Evolutionary conservation across 2,329 filamentous ascomycete species (phyloP).

Genomic region (Sporothrix pseudoabietina): DNA sequence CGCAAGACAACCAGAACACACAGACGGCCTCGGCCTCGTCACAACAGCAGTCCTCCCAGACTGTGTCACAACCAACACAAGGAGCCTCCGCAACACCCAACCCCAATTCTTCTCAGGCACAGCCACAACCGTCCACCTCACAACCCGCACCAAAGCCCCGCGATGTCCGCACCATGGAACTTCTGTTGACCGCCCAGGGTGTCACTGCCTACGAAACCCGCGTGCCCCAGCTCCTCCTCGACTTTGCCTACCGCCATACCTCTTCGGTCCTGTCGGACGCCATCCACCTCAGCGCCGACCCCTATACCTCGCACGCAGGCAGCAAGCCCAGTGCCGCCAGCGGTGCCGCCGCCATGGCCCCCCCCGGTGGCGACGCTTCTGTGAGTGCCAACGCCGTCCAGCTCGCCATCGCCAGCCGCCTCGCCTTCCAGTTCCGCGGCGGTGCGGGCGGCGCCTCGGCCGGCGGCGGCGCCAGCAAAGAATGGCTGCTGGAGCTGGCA

Average conservation of each 20-base stretch:
- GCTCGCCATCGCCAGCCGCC: slow-evolving; percentile 69
- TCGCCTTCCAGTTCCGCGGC: slow-evolving; percentile 69
- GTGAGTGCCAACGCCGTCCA: slow-evolving; percentile 68
- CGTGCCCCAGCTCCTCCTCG: slow-evolving; percentile 78
- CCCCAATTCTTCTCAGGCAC: slow-evolving; percentile 18
- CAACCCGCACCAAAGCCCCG: slow-evolving; percentile 63
- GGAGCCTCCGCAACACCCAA: slow-evolving; percentile 11
- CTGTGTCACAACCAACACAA: slow-evolving; percentile 21
- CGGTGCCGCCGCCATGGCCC: slow-evolving; percentile 53
- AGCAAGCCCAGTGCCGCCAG: slow-evolving; percentile 53
- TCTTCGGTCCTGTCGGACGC: slow-evolving; percentile 71
- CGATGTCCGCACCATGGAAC: slow-evolving; percentile 77
- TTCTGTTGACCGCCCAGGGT: slow-evolving; percentile 76
- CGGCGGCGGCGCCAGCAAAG: slow-evolving; percentile 63
- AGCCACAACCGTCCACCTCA: slow-evolving; percentile 31
- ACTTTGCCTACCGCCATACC: slow-evolving; percentile 84
- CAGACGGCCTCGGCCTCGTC: slow-evolving; percentile 33
- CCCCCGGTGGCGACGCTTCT: slow-evolving; percentile 53
- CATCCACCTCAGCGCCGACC: slow-evolving; percentile 68
- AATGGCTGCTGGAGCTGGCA: slow-evolving; percentile 76
- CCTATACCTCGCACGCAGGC: slow-evolving; percentile 63
- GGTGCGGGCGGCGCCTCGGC: slow-evolving; percentile 50
- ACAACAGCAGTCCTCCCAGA: slow-evolving; percentile 13
- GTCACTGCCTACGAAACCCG: slow-evolving; percentile 80
- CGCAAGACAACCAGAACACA: slow-evolving; percentile 31